These are phyloP conservation scores for Exophiala spinifera DNA, from an alignment of 2,329 filamentous ascomycete genomes.

Conservation along the genomic window DNA sequence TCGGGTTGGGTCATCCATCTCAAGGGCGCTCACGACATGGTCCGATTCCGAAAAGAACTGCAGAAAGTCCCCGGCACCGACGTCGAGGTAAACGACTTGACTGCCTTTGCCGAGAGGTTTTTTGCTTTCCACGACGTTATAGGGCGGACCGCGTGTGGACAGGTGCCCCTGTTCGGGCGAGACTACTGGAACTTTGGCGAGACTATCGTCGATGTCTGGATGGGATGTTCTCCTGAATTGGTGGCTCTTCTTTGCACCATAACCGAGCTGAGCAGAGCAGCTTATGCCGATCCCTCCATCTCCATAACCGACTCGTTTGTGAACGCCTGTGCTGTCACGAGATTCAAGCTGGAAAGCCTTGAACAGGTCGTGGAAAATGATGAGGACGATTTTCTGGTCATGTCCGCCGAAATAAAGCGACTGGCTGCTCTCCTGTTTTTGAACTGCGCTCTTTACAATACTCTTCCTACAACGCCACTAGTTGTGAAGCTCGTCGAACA, in stretches of 20 bases:
- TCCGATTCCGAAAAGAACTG: slow-evolving; percentile 5
- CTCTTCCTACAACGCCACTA: slow-evolving; percentile 1
- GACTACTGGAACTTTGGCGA: slow-evolving; percentile 10
- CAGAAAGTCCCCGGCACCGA: neutral
- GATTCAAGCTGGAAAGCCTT: slow-evolving; percentile 5
- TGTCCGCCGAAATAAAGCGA: slow-evolving; percentile 3
- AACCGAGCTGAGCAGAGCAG: slow-evolving; percentile 2
- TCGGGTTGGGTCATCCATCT: slow-evolving; percentile 2
- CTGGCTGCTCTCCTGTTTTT: slow-evolving; percentile 2
- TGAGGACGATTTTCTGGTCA: slow-evolving; percentile 2
- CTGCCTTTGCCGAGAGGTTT: slow-evolving; percentile 3
- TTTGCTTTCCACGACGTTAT: slow-evolving; percentile 8
- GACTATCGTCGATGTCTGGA: slow-evolving; percentile 7
- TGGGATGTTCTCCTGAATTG: slow-evolving; percentile 5
- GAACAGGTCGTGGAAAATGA: slow-evolving; percentile 6
- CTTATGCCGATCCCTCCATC: slow-evolving; percentile 2
- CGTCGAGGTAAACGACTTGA: slow-evolving; percentile 6
- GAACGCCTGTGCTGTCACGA: slow-evolving; percentile 3
- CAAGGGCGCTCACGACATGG: slow-evolving; percentile 7
- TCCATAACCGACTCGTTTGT: slow-evolving; percentile 6
- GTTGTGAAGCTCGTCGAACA: slow-evolving; percentile 3
- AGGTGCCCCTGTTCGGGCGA: slow-evolving; percentile 4
- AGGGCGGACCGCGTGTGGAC: slow-evolving; percentile 4
- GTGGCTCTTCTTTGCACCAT: slow-evolving; percentile 9
- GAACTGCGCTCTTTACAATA: slow-evolving; percentile 7